These are phyloP conservation scores for Candida orba DNA, from an alignment of 805 yeast species.

Conservation along the genomic window DNA sequence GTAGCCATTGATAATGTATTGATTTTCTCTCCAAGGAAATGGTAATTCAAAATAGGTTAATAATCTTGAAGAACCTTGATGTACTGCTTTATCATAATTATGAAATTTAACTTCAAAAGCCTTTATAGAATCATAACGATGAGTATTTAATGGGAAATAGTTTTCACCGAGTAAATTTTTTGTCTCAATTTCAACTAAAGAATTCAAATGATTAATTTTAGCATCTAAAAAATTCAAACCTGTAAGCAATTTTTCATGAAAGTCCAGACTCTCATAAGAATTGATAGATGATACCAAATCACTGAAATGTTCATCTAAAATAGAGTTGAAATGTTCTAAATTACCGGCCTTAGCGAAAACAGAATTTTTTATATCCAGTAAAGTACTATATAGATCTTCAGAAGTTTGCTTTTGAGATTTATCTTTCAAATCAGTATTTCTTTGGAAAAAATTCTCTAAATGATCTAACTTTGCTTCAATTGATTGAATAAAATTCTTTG, in stretches of 20 bases:
- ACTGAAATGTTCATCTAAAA: slow-evolving; percentile 23
- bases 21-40: slow-evolving; percentile 88
- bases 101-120: slow-evolving; percentile 30
- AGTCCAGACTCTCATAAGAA: slow-evolving; percentile 16
- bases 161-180: slow-evolving; percentile 13
- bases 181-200: slow-evolving; percentile 23
- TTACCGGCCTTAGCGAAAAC: slow-evolving; percentile 17
- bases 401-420: neutral
- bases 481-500: slow-evolving; percentile 20
- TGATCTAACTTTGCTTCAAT: slow-evolving; percentile 21
- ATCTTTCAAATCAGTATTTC: neutral
- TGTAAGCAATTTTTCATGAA: slow-evolving; percentile 28
- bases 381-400: slow-evolving; percentile 22
- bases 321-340: slow-evolving; percentile 17
- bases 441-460: slow-evolving; percentile 17
- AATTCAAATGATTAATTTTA: slow-evolving; percentile 33
- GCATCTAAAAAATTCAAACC: slow-evolving; percentile 34
- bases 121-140: slow-evolving; percentile 16
- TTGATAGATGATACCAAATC: slow-evolving; percentile 19
- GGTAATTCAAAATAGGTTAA: slow-evolving; percentile 86
- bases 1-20: slow-evolving; percentile 77
- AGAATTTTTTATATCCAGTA: slow-evolving; percentile 21
- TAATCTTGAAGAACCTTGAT: slow-evolving; percentile 37
- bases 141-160: slow-evolving; percentile 12
- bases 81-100: slow-evolving; percentile 40